Conservation (phyloP, 306 rosid species). For the Cyamopsis tetragonoloba region DNA sequence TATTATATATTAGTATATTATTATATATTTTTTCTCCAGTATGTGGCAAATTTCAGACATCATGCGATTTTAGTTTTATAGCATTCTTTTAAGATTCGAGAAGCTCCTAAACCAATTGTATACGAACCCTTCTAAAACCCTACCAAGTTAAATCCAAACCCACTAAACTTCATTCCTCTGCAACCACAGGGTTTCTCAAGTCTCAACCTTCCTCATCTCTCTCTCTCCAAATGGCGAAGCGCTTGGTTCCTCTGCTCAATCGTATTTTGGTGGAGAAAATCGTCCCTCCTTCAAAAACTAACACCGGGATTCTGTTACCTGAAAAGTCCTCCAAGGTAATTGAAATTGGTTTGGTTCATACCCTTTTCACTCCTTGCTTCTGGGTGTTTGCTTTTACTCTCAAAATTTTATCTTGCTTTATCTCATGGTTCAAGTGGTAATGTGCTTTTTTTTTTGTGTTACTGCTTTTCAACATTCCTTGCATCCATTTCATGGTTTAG, state of each 20-base stretch:
- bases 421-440: not conserved
- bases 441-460: not conserved
- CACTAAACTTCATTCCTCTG: not conserved
- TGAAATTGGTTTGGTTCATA: not conserved
- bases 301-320: slow-evolving; percentile 41
- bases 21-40: no score
- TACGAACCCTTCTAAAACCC: slow-evolving; percentile 19
- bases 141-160: not conserved
- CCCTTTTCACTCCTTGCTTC: not conserved
- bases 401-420: not conserved
- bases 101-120: not conserved
- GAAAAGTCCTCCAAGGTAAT: slow-evolving; percentile 44
- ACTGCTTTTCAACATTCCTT: not conserved
- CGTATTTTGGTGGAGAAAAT: slow-evolving; percentile 58
- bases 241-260: slow-evolving; percentile 48
- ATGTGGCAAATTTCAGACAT: no score
- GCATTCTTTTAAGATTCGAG: not conserved
- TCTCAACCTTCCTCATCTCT: no score
- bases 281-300: slow-evolving; percentile 53
- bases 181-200: not conserved
- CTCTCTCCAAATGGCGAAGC: slow-evolving; percentile 44
- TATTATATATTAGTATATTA: no score
- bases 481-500: not conserved
- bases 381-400: not conserved
- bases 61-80: no score